These are phyloP conservation scores for Colletotrichum costaricense DNA, from an alignment of 2,329 filamentous ascomycete genomes.

Conservation along the genomic window DNA sequence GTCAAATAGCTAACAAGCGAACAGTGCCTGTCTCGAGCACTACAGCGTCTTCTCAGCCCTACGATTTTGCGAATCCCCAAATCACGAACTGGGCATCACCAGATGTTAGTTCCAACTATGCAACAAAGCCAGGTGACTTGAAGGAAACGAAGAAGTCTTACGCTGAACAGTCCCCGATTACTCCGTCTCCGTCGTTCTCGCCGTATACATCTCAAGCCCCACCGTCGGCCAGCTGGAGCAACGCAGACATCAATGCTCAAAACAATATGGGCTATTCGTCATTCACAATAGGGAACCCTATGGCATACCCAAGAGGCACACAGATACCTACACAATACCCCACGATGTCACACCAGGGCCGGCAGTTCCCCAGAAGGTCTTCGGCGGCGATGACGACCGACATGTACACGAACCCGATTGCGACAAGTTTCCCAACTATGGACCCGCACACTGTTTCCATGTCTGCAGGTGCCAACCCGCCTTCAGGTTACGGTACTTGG, in stretches of 20 bases:
- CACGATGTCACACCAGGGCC: slow-evolving; percentile 49
- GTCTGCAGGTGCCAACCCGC: slow-evolving; percentile 50
- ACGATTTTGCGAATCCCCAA: slow-evolving; percentile 51
- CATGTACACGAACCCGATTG: slow-evolving; percentile 55
- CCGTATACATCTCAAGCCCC: slow-evolving; percentile 58
- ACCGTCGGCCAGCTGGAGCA: slow-evolving; percentile 54
- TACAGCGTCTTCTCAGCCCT: slow-evolving; percentile 43
- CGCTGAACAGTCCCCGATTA: slow-evolving; percentile 61
- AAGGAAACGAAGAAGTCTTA: slow-evolving; percentile 61
- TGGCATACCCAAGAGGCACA: slow-evolving; percentile 42
- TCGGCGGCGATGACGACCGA: slow-evolving; percentile 52
- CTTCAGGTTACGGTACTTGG: slow-evolving; percentile 56
- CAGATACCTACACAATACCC: slow-evolving; percentile 51
- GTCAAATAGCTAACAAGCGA: slow-evolving; percentile 40
- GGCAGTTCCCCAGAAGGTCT: slow-evolving; percentile 56
- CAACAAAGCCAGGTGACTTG: slow-evolving; percentile 56
- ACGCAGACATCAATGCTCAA: slow-evolving; percentile 51
- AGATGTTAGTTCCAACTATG: slow-evolving; percentile 51
- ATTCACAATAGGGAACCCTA: slow-evolving; percentile 55
- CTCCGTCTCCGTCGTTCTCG: slow-evolving; percentile 60
- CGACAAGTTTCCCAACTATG: slow-evolving; percentile 49
- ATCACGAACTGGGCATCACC: slow-evolving; percentile 57
- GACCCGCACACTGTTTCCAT: slow-evolving; percentile 50
- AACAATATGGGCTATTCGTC: slow-evolving; percentile 58
- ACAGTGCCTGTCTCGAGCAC: slow-evolving; percentile 48